Evolutionary conservation across 2,329 filamentous ascomycete species (phyloP).

Genomic region (Aureobasidium leucospermi): DNA sequence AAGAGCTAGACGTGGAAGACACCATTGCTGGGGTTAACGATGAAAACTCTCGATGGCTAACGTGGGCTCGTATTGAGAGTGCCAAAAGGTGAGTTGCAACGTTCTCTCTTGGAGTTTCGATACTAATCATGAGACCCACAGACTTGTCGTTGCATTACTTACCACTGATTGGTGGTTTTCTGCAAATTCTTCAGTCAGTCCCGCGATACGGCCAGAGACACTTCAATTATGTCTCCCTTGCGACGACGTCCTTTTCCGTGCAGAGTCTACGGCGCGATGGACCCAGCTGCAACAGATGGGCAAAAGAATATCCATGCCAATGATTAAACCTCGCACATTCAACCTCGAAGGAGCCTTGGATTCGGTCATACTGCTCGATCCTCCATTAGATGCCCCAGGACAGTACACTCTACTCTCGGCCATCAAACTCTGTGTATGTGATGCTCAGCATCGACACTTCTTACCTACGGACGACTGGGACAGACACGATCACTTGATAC

Average conservation of each 20-base stretch:
- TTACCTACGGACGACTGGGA: conserved; percentile 16
- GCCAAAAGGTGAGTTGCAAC: conserved; percentile 33
- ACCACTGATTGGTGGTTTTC: conserved; percentile 18
- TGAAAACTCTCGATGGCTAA: conserved; percentile 41
- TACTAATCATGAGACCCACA: background rate
- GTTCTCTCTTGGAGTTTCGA: background rate
- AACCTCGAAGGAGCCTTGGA: conserved; percentile 16
- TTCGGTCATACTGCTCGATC: conserved; percentile 14
- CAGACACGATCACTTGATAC: conserved; percentile 15
- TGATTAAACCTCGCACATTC: conserved; percentile 16
- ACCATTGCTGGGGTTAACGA: conserved; percentile 31
- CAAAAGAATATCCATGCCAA: conserved; percentile 14
- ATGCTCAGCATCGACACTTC: conserved; percentile 18
- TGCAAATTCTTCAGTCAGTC: conserved; percentile 15
- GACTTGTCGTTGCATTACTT: conserved; percentile 14
- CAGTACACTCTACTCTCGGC: conserved; percentile 15
- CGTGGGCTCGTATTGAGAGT: conserved; percentile 47
- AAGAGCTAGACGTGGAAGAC: conserved; percentile 39
- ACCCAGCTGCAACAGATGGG: conserved; percentile 14
- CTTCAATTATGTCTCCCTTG: conserved; percentile 16
- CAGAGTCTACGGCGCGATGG: conserved; percentile 14
- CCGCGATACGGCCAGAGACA: conserved; percentile 14
- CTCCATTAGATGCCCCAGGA: conserved; percentile 15
- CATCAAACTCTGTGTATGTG: conserved; percentile 17
- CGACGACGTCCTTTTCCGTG: conserved; percentile 16